These are phyloP conservation scores for Podospora bellae-mahoneyi DNA, from an alignment of 495 filamentous ascomycete species.

Conservation along the genomic window DNA sequence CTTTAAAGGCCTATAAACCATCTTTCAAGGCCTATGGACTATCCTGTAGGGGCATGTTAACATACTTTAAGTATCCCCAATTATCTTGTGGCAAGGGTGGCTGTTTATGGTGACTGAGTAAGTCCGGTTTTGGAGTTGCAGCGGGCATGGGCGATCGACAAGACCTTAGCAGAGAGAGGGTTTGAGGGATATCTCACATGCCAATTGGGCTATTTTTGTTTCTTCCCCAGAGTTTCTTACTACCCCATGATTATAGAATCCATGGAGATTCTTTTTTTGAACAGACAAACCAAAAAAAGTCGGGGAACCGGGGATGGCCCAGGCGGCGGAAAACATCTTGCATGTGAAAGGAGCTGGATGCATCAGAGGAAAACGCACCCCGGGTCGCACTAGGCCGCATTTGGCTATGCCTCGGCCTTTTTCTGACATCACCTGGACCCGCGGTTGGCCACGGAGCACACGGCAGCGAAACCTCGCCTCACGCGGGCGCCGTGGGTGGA, in stretches of 20 bases:
- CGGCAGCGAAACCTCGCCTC: constrained; percentile 3
- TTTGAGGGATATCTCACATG: neutral
- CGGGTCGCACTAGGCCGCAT: constrained; percentile 29
- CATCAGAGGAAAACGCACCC: constrained; percentile 20
- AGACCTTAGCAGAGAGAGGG: neutral
- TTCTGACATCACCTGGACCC: constrained; percentile 38
- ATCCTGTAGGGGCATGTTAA: no score
- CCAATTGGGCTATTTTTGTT: neutral
- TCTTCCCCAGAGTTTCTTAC: neutral
- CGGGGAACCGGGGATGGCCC: neutral
- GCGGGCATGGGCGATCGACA: neutral
- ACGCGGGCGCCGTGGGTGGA: neutral
- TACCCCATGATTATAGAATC: neutral
- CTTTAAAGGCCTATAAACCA: no score
- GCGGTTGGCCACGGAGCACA: constrained; percentile 7
- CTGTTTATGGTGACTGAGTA: neutral
- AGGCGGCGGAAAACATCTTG: neutral
- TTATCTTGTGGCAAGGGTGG: neutral
- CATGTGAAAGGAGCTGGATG: constrained; percentile 5
- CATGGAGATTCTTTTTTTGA: neutral
- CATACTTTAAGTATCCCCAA: no score
- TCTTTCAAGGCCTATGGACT: no score
- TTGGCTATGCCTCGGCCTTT: constrained; percentile 36
- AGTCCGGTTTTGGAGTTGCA: constrained; percentile 1
- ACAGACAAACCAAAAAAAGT: neutral